phyloP scores from a whole-genome alignment of 768 basidiomycete genomes.

The Calvatia gigantea region DNA sequence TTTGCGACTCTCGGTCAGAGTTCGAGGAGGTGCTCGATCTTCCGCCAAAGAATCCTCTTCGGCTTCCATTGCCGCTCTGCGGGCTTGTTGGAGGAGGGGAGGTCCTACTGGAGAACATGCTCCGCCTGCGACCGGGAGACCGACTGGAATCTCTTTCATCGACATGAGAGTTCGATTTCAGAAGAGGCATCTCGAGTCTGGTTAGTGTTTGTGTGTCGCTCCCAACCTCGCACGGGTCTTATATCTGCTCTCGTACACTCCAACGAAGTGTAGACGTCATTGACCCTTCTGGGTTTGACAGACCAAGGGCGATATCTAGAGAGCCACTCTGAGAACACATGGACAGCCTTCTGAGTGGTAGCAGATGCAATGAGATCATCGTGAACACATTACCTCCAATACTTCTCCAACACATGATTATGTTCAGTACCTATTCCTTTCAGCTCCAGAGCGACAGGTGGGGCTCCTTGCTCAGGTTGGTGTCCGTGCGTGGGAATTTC shows the following conservation, averaged over 20 bases:
- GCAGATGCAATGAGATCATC: not conserved
- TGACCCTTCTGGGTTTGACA: not conserved
- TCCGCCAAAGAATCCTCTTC: slow-evolving; percentile 22
- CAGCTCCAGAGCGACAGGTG: not conserved
- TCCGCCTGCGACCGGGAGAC: slow-evolving; percentile 21
- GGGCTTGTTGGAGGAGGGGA: slow-evolving; percentile 19
- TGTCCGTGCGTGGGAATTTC: slow-evolving; percentile 45
- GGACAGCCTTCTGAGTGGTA: not conserved
- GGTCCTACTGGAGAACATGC: slow-evolving; percentile 24
- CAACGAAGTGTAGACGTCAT: slow-evolving; percentile 9
- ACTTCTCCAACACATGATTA: not conserved
- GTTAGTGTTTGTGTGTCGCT: not conserved
- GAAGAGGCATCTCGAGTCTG: slow-evolving; percentile 22
- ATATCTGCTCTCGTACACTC: slow-evolving; percentile 4
- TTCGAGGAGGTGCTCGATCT: slow-evolving; percentile 16
- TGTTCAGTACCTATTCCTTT: not conserved
- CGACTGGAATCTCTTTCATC: not conserved
- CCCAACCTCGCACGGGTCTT: not conserved
- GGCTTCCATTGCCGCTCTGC: slow-evolving; percentile 10
- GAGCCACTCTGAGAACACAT: not conserved
- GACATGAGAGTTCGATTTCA: slow-evolving; percentile 19
- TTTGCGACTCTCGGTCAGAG: slow-evolving; percentile 9
- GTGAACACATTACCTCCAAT: not conserved
- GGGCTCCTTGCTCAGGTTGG: not conserved
- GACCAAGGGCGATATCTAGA: not conserved